A percentile compares a stretch with the other conserved stretches of the same genome.
phyloP scores from a whole-genome alignment of 2,329 filamentous ascomycete species.

The Zymoseptoria brevis region DNA sequence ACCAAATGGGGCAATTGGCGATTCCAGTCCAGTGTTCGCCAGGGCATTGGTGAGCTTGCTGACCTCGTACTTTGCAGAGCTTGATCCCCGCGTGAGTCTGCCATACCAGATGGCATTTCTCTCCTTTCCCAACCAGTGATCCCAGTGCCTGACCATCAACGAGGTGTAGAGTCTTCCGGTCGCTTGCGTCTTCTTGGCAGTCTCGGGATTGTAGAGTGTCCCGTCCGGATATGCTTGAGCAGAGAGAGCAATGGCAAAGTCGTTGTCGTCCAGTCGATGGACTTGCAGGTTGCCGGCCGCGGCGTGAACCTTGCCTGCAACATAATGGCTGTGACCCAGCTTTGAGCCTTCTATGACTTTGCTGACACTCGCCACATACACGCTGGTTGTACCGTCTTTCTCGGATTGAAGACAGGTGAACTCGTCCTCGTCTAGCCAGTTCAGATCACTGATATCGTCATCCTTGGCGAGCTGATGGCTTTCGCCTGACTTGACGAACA shows the following conservation, averaged over 20 bases:
- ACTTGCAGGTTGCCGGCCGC: constrained; percentile 44
- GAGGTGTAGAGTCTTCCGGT: constrained; percentile 44
- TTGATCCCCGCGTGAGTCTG: constrained; percentile 40
- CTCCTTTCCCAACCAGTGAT: constrained; percentile 55
- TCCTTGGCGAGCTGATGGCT: constrained; percentile 60
- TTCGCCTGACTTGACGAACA: constrained; percentile 61
- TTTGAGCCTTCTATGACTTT: constrained; percentile 3
- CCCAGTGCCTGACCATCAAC: constrained; percentile 49
- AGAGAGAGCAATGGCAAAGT: constrained; percentile 41
- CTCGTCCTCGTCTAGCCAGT: constrained; percentile 65
- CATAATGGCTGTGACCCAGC: constrained; percentile 29
- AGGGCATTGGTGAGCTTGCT: constrained; percentile 56
- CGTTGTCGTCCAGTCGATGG: constrained; percentile 28
- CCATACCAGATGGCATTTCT: constrained; percentile 68
- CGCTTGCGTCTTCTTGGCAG: constrained; percentile 39
- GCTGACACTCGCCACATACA: constrained; percentile 17
- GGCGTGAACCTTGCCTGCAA: constrained; percentile 38
- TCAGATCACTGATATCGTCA: constrained; percentile 57
- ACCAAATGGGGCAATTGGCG: constrained; percentile 70
- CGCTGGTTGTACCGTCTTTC: constrained; percentile 33
- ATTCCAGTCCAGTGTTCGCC: constrained; percentile 50
- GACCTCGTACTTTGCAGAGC: constrained; percentile 31
- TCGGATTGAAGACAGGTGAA: constrained; percentile 46
- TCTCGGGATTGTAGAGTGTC: constrained; percentile 49
- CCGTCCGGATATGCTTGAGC: constrained; percentile 62